Conservation (phyloP, 2,329 filamentous ascomycete species). For the Aspergillus alliaceus region DNA sequence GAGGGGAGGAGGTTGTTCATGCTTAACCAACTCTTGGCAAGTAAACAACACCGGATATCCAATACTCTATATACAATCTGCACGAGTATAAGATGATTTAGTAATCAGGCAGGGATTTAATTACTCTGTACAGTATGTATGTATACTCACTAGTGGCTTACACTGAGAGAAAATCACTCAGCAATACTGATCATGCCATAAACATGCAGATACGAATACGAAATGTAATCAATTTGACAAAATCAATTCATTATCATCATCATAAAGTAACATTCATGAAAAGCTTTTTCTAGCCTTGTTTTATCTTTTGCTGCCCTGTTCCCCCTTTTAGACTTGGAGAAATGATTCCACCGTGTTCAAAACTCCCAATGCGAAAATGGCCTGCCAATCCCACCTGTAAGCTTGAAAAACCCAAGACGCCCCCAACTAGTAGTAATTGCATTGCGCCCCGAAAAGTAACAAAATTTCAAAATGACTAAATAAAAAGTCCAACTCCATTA, state of each 20-base stretch:
- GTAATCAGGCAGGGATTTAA: too few species aligned
- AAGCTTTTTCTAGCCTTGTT: background rate
- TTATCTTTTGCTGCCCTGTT: background rate
- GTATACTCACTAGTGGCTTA: too few species aligned
- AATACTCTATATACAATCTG: too few species aligned
- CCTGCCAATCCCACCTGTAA: background rate
- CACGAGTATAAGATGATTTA: too few species aligned
- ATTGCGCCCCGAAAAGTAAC: background rate
- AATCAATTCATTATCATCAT: slow-evolving; percentile 1
- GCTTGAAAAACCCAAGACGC: background rate
- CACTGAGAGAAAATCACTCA: too few species aligned
- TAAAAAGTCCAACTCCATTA: slow-evolving; percentile 9
- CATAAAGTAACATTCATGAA: slow-evolving; percentile 1
- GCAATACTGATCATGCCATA: too few species aligned
- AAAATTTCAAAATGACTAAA: background rate
- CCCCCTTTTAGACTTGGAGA: background rate
- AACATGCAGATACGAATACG: too few species aligned
- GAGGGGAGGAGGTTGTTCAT: too few species aligned
- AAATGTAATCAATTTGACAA: too few species aligned
- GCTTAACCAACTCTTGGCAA: too few species aligned
- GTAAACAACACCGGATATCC: too few species aligned
- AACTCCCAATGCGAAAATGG: background rate
- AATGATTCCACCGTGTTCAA: background rate
- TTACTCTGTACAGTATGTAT: too few species aligned
- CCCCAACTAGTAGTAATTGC: background rate